Evolutionary conservation across 768 basidiomycete species (phyloP), one percentile per base, ranked within the genome.

Genomic region (Lactifluus volemus): DNA sequence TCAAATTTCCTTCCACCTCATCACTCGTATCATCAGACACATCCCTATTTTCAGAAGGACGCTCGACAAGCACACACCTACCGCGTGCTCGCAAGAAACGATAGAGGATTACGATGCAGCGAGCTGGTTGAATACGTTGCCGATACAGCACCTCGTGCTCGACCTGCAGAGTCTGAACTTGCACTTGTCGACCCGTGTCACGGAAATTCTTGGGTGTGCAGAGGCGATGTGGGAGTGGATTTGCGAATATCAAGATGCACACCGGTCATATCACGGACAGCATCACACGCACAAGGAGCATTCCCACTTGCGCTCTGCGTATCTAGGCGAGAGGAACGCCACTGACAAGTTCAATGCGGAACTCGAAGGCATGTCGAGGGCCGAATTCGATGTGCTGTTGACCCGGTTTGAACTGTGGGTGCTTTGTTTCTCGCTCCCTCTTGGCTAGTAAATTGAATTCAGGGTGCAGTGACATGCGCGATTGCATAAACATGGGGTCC

Each of bases 211-310:
- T 14, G 85, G 78, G 8, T 89, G 86, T 66, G 77, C 83, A 0
- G 88, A 89, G 71, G 76, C 82, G 34, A 89, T 89, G 86, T 90
- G 88, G 88, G 86, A 86, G 57, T 89, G 83, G 81, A 79, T 89
- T 3, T 67, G 74, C 21, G 78, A 78, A 29, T 79, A 78, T 61
- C 83, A 84, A 72, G 68, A 60, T 32, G n/a, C 50, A n/a, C 51
- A 32, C 29, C 25, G 52, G 61, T 55, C 57, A 29, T 44, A 48
- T 39, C 55, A 36, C 30, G 39, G 45, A 41, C 61, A 52, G 11
- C 21, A 47, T 32, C 34, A 53, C 41, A 14, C 21, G 21, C 49
- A 59, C 38, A 64, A 38, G 21, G 50, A 48, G 41, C 52, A 59
- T 38, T 49, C 53, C 29, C 50, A 41, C 34, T 48, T 29, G 8